Evolutionary conservation across 164 flowering plant genomes (phyloP), one percentile per base, ranked within the genome.

Genomic region (Aristolochia contorta): DNA sequence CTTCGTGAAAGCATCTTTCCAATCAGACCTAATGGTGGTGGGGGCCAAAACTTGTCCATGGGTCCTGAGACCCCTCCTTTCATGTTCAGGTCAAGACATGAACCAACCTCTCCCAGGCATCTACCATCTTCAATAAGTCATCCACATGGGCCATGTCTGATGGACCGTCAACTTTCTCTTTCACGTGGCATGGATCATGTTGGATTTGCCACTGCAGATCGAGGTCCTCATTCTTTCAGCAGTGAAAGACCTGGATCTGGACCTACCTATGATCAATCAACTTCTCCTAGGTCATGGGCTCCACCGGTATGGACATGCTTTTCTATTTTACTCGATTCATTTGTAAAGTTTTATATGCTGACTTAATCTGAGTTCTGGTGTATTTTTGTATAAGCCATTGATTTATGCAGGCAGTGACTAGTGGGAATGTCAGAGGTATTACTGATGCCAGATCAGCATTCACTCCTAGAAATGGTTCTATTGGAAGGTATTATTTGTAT

Each of bases 241-340:
- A 55, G 65, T 58, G 82, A 82, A 32, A 70, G 77, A 65, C 67
- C 64, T 55, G 72, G 64, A 49, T 64, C 69, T 67, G 79, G 73
- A 66, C 76, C 69, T 10, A 12, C 73, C 19, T 75, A 60, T 67
- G 81, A 81, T 49, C 54, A 67, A 46, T 69, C 78, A 27, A 43
- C 80, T 60, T 77, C 87, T 59, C 87, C 84, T 27, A 74, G 78
- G 68, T 58, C 75, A 50, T 79, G 83, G 80, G 37, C 64, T 55
- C 69, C 75, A 56, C 79, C 72, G 80, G 87, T 82, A 41, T 18
- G 47, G 25, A 49, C 19, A 24, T 56, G 54, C 14, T 4, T 30
- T 16, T 56, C 58, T 33, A 16, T 30, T 56, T 27, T 56, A 14
- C 19, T 32, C 6, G 32, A 7, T 0, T 10, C 18, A 7, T 16